Conservation (phyloP, 164 flowering plant species). For the Stephania yunnanensis region DNA sequence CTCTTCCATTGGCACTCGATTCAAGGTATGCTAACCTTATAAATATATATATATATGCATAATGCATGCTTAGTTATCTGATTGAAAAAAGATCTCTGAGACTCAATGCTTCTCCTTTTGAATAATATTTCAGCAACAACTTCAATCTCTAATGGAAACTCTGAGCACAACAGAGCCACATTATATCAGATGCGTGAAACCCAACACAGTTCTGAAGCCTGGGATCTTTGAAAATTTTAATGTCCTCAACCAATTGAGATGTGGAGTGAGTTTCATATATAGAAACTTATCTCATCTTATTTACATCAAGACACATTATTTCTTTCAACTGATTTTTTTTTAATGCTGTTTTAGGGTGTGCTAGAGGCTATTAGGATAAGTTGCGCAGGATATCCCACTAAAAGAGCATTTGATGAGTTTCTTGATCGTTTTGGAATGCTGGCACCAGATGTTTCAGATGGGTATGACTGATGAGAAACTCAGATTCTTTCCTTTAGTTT, state of each 20-base stretch:
- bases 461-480: conserved; percentile 25
- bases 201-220: conserved; percentile 67
- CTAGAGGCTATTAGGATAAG: conserved; percentile 83
- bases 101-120: not conserved
- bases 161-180: conserved; percentile 78
- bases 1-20: conserved; percentile 84
- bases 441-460: conserved; percentile 56
- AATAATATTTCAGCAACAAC: conserved; percentile 58
- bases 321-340: not conserved
- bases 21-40: conserved; percentile 43
- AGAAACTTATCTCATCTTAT: not conserved
- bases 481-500: not conserved
- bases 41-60: not conserved
- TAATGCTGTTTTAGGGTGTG: conserved; percentile 47
- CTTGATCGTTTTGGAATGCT: conserved; percentile 74
- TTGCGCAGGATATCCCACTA: conserved; percentile 89
- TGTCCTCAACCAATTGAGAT: conserved; percentile 66
- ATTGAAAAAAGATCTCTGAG: not conserved
- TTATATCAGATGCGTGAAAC: conserved; percentile 83
- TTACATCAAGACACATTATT: not conserved
- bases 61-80: not conserved
- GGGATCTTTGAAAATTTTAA: conserved; percentile 73
- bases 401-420: conserved; percentile 75
- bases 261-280: conserved; percentile 55
- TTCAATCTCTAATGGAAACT: conserved; percentile 80